Percentiles rank a stretch among this genome's conserved stretches.
phyloP scores from a whole-genome alignment of 1,139 yeast genomes.

The Debaryomyces robertsiae region DNA sequence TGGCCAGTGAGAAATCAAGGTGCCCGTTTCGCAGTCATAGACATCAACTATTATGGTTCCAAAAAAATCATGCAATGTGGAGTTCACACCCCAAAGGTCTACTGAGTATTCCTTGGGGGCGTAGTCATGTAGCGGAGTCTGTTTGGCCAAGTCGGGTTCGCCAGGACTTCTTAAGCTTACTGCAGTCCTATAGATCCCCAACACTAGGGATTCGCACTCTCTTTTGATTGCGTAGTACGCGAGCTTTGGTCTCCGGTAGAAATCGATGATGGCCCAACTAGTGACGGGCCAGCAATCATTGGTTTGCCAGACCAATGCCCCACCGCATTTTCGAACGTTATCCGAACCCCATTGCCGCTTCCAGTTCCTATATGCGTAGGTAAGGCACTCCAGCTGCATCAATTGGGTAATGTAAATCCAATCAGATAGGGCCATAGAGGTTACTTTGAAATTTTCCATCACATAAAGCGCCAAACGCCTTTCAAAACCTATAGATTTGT shows the following conservation, averaged over 20 bases:
- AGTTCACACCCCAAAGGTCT: constrained; percentile 49
- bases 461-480: constrained; percentile 47
- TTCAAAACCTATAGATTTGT: constrained; percentile 48
- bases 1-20: constrained; percentile 19
- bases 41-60: constrained; percentile 31
- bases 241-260: constrained; percentile 41
- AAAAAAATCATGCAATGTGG: constrained; percentile 22
- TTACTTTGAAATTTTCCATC: constrained; percentile 40
- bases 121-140: constrained; percentile 24
- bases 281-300: constrained; percentile 57
- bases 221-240: constrained; percentile 49
- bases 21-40: constrained; percentile 34
- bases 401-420: constrained; percentile 54
- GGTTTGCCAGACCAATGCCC: constrained; percentile 53
- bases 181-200: constrained; percentile 39
- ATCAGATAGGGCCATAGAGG: constrained; percentile 31
- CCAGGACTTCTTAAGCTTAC: constrained; percentile 14
- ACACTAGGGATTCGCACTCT: constrained; percentile 35
- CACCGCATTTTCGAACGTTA: constrained; percentile 36
- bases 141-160: constrained; percentile 17
- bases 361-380: constrained; percentile 49
- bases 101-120: constrained; percentile 24
- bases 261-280: constrained; percentile 50
- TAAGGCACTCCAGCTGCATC: constrained; percentile 53
- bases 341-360: constrained; percentile 46